Base-by-base conservation (phyloP, 345 rosid species). In the Moricandia arvensis region DNA sequence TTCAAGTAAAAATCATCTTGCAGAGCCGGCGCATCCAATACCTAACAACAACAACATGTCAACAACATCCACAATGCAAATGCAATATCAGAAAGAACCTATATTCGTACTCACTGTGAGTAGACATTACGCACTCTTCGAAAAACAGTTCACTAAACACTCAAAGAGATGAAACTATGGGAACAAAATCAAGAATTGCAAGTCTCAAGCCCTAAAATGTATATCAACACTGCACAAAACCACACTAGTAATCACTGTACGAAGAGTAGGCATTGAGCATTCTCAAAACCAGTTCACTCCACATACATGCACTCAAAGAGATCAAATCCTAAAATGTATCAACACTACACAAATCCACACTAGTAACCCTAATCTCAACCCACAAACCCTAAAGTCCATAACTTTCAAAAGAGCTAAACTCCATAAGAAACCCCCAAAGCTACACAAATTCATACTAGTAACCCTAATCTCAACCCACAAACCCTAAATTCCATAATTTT, bases 1-100 rank as follows among this genome's bases (percentile, higher is more conserved):
- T 96, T 96, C 85, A 93, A 85, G 79, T 96, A 96, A 79, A 93
- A 96, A 85, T 96, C 99, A 86, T 96, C 99, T 83, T 93, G 97
- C 89, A 96, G 82, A 29, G 98, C 95, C 8, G 99, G 99, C 37
- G 99, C 99, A 79, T 96, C 99, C 88, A 96, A 76, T 72, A 96
- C 91, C 99, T 96, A 82, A 67, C 49, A 71, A 37, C 59, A 76
- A 38, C 70, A 67, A n/a, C n/a, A n/a, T n/a, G n/a, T n/a, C 49
- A 71, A 37, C 59, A 76, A 38, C 70, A 67, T 53, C n/a, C 47
- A 66, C 59, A 71, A 0, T 18, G 11, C 3, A 49, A 0, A 59
- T 26, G 3, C 34, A 49, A 72, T 31, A 63, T 63, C 33, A 26
- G 35, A 10, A 12, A 54, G 9, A 33, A 41, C 0, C 41, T 15